These are phyloP conservation scores for Ustilago curta DNA, from an alignment of 1,284 basidiomycete genomes.

Conservation along the genomic window DNA sequence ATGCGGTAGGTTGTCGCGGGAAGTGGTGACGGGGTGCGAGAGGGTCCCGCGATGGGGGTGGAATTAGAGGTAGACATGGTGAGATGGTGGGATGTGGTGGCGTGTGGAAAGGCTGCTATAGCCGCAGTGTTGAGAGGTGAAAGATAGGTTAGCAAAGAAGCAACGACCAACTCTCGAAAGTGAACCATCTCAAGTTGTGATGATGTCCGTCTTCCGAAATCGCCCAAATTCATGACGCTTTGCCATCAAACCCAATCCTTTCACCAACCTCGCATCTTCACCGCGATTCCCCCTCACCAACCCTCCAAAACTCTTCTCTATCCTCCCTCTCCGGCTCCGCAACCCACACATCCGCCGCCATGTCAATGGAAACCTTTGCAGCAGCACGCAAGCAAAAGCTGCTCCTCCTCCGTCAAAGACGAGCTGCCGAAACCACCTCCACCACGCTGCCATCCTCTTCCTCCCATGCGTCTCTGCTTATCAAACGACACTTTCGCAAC, in stretches of 20 bases:
- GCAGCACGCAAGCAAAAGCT: constrained; percentile 88
- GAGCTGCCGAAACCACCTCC: constrained; percentile 71
- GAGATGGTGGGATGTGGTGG: neutral
- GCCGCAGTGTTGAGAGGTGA: neutral
- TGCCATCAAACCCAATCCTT: too few species aligned
- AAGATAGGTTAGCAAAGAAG: neutral
- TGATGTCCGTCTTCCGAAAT: constrained; percentile 15
- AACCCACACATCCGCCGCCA: constrained; percentile 1
- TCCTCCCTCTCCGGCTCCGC: neutral
- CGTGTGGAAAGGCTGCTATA: neutral
- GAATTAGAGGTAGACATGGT: constrained; percentile 13
- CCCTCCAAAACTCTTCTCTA: neutral
- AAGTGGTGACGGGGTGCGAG: constrained; percentile 2
- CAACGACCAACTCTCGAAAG: neutral
- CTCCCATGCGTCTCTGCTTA: constrained; percentile 7
- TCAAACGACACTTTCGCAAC: constrained; percentile 68
- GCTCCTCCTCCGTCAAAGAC: constrained; percentile 81
- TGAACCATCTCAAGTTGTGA: neutral
- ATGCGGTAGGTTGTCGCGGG: constrained; percentile 33
- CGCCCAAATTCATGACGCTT: constrained; percentile 4
- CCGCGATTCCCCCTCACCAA: neutral
- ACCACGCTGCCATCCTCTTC: neutral
- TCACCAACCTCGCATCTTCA: too few species aligned
- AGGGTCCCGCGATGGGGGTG: constrained; percentile 5
- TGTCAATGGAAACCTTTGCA: constrained; percentile 78